Conservation (phyloP, 2,329 filamentous ascomycete genomes). For the Pestalotiopsis sp. region DNA sequence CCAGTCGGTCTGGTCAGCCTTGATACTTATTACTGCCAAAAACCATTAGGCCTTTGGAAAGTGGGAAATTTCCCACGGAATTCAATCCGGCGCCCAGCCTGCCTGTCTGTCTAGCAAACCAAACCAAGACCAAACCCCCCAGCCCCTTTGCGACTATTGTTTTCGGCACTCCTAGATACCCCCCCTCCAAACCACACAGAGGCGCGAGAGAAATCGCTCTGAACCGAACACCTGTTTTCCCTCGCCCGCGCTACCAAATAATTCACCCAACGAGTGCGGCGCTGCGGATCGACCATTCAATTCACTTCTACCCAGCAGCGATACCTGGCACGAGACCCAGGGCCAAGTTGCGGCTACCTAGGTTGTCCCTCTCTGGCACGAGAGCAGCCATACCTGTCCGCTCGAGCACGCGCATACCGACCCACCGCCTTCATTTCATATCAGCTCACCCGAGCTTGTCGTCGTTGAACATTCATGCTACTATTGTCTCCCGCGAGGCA, state of each 20-base stretch:
- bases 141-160: not conserved
- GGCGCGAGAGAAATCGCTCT: not conserved
- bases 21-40: not conserved
- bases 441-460: slow-evolving; percentile 19
- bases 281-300: not conserved
- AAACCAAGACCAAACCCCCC: not conserved
- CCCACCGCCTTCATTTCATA: slow-evolving; percentile 11
- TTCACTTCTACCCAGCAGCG: not conserved
- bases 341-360: not conserved
- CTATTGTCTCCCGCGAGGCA: slow-evolving; percentile 17
- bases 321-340: not conserved
- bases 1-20: not conserved
- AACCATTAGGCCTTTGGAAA: not conserved
- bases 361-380: not conserved
- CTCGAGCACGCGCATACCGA: not conserved
- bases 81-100: not conserved
- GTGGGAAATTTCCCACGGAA: slow-evolving; percentile 1
- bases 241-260: not conserved
- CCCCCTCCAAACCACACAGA: not conserved
- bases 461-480: slow-evolving; percentile 29
- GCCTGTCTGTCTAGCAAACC: not conserved
- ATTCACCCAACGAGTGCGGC: not conserved
- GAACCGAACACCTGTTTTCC: not conserved
- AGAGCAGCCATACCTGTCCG: not conserved
- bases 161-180: not conserved